These are phyloP conservation scores for Vitis amurensis DNA, from an alignment of 164 flowering plant genomes.

Conservation along the genomic window DNA sequence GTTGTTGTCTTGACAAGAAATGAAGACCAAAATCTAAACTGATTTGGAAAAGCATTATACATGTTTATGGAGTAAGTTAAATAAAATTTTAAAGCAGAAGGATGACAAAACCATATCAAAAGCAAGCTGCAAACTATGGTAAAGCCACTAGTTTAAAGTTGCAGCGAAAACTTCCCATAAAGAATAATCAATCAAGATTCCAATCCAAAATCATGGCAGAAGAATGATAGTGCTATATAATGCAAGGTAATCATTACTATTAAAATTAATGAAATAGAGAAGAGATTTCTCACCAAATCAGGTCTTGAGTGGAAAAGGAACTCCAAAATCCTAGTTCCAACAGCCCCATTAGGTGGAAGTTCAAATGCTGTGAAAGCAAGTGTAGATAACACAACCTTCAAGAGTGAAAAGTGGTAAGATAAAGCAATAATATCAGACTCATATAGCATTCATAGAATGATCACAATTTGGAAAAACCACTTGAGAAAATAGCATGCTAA, in stretches of 20 bases:
- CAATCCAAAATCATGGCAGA: background rate
- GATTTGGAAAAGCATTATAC: too few relatives aligned
- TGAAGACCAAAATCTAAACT: too few relatives aligned
- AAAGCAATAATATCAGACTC: background rate
- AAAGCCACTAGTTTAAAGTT: too few relatives aligned
- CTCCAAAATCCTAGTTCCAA: constrained; percentile 86
- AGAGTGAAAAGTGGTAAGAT: background rate
- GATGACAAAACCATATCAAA: too few relatives aligned
- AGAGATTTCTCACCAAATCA: constrained; percentile 66
- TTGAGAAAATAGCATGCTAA: too few relatives aligned
- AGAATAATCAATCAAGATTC: background rate
- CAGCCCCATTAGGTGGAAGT: constrained; percentile 95
- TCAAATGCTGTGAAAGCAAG: constrained; percentile 97
- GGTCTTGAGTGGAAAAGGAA: constrained; percentile 90
- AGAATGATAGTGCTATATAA: background rate
- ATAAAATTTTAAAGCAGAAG: too few relatives aligned
- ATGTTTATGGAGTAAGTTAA: too few relatives aligned
- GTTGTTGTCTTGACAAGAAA: too few relatives aligned
- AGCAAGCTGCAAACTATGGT: too few relatives aligned
- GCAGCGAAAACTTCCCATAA: background rate
- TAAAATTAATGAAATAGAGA: background rate
- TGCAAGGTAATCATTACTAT: background rate
- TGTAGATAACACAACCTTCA: constrained; percentile 82
- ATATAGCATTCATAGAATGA: background rate
- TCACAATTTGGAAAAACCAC: too few relatives aligned